phyloP scores from a whole-genome alignment of 306 rosid genomes.

The Lablab purpureus region DNA sequence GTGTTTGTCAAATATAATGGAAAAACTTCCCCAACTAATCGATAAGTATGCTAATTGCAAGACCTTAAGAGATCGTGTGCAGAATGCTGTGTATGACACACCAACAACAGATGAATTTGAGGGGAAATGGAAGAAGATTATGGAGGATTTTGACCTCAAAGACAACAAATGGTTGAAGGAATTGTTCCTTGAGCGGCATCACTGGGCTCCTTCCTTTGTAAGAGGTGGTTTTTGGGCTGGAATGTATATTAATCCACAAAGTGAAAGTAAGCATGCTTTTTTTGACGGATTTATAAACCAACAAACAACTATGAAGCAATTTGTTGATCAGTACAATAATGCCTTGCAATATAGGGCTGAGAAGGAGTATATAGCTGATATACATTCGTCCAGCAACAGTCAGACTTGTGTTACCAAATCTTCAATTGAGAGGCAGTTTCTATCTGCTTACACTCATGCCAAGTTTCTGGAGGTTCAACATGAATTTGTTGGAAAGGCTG shows the following conservation, averaged over 20 bases:
- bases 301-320: slow-evolving; percentile 49
- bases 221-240: slow-evolving; percentile 49
- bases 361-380: slow-evolving; percentile 45
- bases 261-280: slow-evolving; percentile 30
- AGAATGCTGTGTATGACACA: slow-evolving; percentile 37
- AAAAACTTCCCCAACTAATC: slow-evolving; percentile 40
- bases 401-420: slow-evolving; percentile 44
- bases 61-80: slow-evolving; percentile 32
- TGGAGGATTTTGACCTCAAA: slow-evolving; percentile 40
- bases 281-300: slow-evolving; percentile 40
- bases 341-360: slow-evolving; percentile 47
- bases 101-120: slow-evolving; percentile 43
- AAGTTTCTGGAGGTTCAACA: slow-evolving; percentile 46
- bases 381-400: slow-evolving; percentile 41
- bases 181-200: slow-evolving; percentile 41
- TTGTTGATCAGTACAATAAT: slow-evolving; percentile 44
- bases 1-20: slow-evolving; percentile 48
- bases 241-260: not conserved
- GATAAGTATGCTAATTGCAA: not conserved
- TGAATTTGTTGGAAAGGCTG: slow-evolving; percentile 50
- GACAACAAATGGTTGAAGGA: slow-evolving; percentile 44
- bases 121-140: slow-evolving; percentile 40
- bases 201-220: slow-evolving; percentile 46
- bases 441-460: slow-evolving; percentile 39
- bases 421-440: slow-evolving; percentile 44